A percentile compares a stretch with the other conserved stretches of the same genome.
phyloP scores from a whole-genome alignment of 345 rosid species.

The Citrus unshiu region DNA sequence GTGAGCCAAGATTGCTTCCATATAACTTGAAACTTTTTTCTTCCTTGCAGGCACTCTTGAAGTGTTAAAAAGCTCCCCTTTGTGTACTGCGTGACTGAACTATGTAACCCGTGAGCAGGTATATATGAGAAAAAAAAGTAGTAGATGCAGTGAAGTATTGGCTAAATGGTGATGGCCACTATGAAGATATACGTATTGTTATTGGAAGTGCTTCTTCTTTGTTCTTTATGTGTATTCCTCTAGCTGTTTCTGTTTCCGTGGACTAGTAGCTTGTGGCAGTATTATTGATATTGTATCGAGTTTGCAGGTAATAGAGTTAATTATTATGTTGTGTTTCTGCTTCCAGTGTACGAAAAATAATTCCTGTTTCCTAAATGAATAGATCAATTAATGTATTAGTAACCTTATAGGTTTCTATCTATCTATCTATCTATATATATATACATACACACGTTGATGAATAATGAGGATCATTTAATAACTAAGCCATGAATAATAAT shows the following conservation, averaged over 20 bases:
- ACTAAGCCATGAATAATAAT: too few relatives aligned
- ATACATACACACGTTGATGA: too few relatives aligned
- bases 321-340: neutral
- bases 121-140: neutral
- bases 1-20: neutral
- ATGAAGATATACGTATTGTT: neutral
- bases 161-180: neutral
- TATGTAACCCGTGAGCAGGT: neutral
- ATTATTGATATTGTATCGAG: neutral
- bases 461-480: too few relatives aligned
- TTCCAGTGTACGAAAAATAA: neutral
- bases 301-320: neutral
- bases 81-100: neutral
- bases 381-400: neutral
- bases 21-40: neutral
- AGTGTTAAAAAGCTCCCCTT: neutral
- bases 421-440: too few relatives aligned
- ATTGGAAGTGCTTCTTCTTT: neutral
- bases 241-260: too few relatives aligned
- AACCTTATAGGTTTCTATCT: too few relatives aligned
- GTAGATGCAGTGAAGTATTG: neutral
- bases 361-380: neutral
- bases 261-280: too few relatives aligned
- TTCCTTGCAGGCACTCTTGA: slow-evolving; percentile 11
- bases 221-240: neutral